Conservation (phyloP, 2,329 filamentous ascomycete species). For the Paecilomyces sp. region DNA sequence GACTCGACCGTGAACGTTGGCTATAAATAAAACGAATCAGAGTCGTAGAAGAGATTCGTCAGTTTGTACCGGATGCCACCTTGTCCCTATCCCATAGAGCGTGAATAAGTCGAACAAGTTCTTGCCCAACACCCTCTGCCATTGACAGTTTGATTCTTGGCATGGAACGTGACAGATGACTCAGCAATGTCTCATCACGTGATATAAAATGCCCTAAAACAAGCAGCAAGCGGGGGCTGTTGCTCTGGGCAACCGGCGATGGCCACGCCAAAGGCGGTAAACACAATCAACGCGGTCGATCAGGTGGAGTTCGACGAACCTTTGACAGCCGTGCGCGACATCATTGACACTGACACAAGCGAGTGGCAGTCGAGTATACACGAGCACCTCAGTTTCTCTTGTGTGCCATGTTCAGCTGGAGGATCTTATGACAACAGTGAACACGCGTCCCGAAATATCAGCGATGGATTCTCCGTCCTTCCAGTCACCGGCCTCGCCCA, state of each 20-base stretch:
- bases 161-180: neutral
- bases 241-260: conserved; percentile 6
- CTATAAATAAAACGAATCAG: neutral
- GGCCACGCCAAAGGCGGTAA: conserved; percentile 5
- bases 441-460: conserved; percentile 5
- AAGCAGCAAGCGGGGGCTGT: neutral
- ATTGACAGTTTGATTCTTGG: neutral
- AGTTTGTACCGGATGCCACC: neutral
- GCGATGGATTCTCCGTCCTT: conserved; percentile 31
- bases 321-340: conserved; percentile 1
- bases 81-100: neutral
- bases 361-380: neutral
- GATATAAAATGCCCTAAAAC: neutral
- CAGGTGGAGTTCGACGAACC: neutral
- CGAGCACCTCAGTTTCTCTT: neutral
- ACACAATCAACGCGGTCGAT: conserved; percentile 3
- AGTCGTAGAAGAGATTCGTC: neutral
- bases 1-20: neutral
- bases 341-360: neutral
- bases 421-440: neutral
- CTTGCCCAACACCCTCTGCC: neutral
- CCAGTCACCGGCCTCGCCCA: conserved; percentile 15
- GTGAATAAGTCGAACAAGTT: neutral
- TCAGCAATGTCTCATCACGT: neutral
- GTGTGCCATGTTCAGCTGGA: neutral